A percentile compares a stretch with the other conserved stretches of the same genome.
Conservation (phyloP, 1,284 basidiomycete genomes). For the Paramarasmius palmivorus region DNA sequence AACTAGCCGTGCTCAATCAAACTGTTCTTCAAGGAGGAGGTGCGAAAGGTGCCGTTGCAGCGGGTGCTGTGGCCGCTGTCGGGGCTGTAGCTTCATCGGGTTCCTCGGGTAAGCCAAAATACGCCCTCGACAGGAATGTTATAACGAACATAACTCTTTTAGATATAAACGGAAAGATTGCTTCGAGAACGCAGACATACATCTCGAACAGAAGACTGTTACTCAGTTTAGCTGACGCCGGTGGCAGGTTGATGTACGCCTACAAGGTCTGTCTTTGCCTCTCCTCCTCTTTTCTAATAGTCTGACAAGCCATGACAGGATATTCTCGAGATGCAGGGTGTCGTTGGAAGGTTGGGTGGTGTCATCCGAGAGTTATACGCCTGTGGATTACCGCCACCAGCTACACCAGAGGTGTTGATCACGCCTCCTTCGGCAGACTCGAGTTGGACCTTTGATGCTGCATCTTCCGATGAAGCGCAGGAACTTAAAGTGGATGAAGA, state of each 20-base stretch:
- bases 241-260: conserved; percentile 89
- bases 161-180: conserved; percentile 9
- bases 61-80: no score
- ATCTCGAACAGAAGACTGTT: conserved; percentile 94
- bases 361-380: conserved; percentile 86
- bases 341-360: conserved; percentile 88
- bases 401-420: background rate
- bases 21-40: no score
- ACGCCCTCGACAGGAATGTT: background rate
- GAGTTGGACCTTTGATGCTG: background rate
- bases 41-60: no score
- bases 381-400: conserved; percentile 33
- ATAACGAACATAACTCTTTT: background rate
- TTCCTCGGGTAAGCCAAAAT: background rate
- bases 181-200: conserved; percentile 61
- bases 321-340: conserved; percentile 89
- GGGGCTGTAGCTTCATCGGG: background rate
- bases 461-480: background rate
- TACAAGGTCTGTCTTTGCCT: conserved; percentile 50
- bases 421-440: background rate
- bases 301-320: no score
- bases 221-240: conserved; percentile 92
- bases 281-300: no score
- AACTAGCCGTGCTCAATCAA: background rate
- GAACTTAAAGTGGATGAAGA: background rate